These are phyloP conservation scores for Grifola frondosa DNA, from an alignment of 1,284 basidiomycete species.

Conservation along the genomic window DNA sequence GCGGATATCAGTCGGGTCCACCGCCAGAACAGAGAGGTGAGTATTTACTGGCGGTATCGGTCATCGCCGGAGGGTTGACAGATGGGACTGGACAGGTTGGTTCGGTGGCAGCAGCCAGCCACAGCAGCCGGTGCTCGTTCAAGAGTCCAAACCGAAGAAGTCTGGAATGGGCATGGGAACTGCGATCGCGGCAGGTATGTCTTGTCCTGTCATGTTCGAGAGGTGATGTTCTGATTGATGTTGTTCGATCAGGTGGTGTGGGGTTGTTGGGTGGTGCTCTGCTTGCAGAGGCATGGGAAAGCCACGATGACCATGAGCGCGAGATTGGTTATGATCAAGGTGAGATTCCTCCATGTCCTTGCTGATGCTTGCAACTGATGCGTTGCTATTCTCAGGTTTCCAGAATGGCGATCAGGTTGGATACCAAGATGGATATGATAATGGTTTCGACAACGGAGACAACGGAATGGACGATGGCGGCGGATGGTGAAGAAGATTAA, in stretches of 20 bases:
- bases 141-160: slow-evolving; percentile 40
- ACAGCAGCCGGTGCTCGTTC: slow-evolving; percentile 31
- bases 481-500: slow-evolving; percentile 7
- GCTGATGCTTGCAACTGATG: not conserved
- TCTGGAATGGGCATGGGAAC: slow-evolving; percentile 45
- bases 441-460: slow-evolving; percentile 13
- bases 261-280: slow-evolving; percentile 61
- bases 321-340: slow-evolving; percentile 41
- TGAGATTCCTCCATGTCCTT: slow-evolving; percentile 18
- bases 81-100: slow-evolving; percentile 25
- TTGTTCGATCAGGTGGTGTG: slow-evolving; percentile 44
- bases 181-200: slow-evolving; percentile 40
- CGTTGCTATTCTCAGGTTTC: slow-evolving; percentile 5
- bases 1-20: slow-evolving; percentile 30
- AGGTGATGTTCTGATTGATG: slow-evolving; percentile 1
- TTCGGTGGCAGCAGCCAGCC: slow-evolving; percentile 33
- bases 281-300: slow-evolving; percentile 49
- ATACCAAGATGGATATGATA: slow-evolving; percentile 18
- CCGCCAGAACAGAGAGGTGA: slow-evolving; percentile 21
- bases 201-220: not conserved
- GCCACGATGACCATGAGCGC: slow-evolving; percentile 40
- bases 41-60: not conserved
- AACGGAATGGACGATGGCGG: slow-evolving; percentile 9
- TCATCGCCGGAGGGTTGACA: too few relatives aligned
- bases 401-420: slow-evolving; percentile 4